Percentiles rank a stretch among this genome's conserved stretches.
Evolutionary conservation across 768 basidiomycete species (phyloP).

Genomic region (Sarcodon sp.): DNA sequence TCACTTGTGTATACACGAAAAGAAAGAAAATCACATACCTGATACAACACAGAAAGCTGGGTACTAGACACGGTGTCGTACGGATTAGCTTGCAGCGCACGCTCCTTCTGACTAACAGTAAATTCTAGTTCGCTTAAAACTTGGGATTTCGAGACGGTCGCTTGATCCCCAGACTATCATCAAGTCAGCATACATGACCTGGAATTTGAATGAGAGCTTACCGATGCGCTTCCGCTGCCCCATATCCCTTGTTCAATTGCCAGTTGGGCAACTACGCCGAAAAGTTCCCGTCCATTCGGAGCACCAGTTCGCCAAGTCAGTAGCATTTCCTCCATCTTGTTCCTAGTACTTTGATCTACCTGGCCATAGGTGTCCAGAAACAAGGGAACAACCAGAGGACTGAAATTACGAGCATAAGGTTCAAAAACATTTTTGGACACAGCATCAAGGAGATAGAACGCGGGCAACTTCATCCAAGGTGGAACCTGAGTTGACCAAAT

Average conservation of each 20-base stretch:
- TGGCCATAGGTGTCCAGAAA: conserved; percentile 82
- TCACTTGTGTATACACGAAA: conserved; percentile 5
- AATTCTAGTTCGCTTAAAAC: conserved; percentile 79
- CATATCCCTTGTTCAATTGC: conserved; percentile 80
- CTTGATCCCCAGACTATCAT: conserved; percentile 16
- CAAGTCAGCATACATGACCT: conserved; percentile 12
- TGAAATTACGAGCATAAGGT: conserved; percentile 82
- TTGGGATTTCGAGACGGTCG: conserved; percentile 57
- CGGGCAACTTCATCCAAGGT: conserved; percentile 82
- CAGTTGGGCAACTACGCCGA: conserved; percentile 67
- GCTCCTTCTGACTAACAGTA: conserved; percentile 71
- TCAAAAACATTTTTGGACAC: conserved; percentile 94
- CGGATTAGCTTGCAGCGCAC: conserved; percentile 55
- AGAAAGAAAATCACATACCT: conserved; percentile 35
- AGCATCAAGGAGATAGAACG: conserved; percentile 92
- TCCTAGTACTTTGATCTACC: conserved; percentile 74
- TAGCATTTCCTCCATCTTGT: conserved; percentile 98
- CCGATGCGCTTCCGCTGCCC: conserved; percentile 35
- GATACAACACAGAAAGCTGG: conserved; percentile 69
- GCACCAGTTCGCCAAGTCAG: conserved; percentile 88
- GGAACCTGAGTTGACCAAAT: conserved; percentile 49
- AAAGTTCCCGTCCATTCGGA: conserved; percentile 70
- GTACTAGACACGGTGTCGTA: conserved; percentile 55
- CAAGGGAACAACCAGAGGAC: conserved; percentile 66
- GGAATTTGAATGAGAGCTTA: neutral